Conservation (phyloP, 805 yeast genomes). For the Yarrowia sp. region DNA sequence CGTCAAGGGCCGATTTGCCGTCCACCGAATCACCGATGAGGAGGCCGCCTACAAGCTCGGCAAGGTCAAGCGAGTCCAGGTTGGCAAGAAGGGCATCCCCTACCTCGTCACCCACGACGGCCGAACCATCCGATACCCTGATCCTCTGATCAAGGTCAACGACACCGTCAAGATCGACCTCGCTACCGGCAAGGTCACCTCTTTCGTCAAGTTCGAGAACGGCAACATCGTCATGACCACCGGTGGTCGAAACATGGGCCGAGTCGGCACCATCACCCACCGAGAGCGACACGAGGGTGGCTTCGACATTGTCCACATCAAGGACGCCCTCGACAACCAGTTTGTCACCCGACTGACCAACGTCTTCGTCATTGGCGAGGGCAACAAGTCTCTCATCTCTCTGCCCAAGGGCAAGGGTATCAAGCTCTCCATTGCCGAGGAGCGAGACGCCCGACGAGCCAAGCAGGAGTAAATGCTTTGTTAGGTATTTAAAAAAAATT, state of each 20-base stretch:
- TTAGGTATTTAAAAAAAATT: slow-evolving; percentile 1
- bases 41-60: slow-evolving; percentile 98
- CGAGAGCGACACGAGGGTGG: slow-evolving; percentile 98
- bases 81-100: slow-evolving; percentile 98
- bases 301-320: slow-evolving; percentile 94
- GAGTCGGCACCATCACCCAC: slow-evolving; percentile 94
- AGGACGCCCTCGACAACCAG: slow-evolving; percentile 91
- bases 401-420: slow-evolving; percentile 99
- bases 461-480: background rate
- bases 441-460: slow-evolving; percentile 92
- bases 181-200: slow-evolving; percentile 91
- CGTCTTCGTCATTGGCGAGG: slow-evolving; percentile 95
- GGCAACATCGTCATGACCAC: slow-evolving; percentile 91
- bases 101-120: slow-evolving; percentile 99
- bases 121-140: slow-evolving; percentile 99
- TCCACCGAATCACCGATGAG: slow-evolving; percentile 98
- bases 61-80: slow-evolving; percentile 96
- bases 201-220: slow-evolving; percentile 86
- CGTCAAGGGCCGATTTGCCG: slow-evolving; percentile 98
- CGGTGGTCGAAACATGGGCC: slow-evolving; percentile 98
- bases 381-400: slow-evolving; percentile 87
- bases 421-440: slow-evolving; percentile 92
- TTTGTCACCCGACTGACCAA: slow-evolving; percentile 91
- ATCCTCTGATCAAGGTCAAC: slow-evolving; percentile 93
- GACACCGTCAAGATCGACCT: slow-evolving; percentile 97